phyloP scores from a whole-genome alignment of 2,329 filamentous ascomycete genomes.

The Stagonosporopsis rhizophila region DNA sequence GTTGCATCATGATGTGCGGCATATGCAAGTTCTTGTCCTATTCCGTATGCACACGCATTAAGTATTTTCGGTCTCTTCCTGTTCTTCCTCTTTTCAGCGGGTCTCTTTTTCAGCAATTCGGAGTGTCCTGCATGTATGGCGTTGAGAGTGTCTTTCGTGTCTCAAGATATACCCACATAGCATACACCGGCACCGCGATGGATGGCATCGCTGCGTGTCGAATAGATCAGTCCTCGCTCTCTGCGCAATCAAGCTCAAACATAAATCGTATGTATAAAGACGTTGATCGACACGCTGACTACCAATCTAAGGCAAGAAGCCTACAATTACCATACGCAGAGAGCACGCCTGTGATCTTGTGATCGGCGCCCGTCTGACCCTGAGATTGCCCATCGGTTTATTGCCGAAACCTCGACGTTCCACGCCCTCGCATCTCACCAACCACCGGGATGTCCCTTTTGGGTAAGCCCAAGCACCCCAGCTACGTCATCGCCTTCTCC shows the following conservation, averaged over 20 bases:
- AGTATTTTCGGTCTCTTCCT: background rate
- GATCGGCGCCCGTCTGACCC: background rate
- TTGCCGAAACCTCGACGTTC: background rate
- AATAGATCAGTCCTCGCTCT: background rate
- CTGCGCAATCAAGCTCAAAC: background rate
- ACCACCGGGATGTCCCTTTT: constrained; percentile 1
- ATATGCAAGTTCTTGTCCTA: background rate
- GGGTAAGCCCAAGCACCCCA: background rate
- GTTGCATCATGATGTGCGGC: background rate
- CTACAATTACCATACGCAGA: background rate
- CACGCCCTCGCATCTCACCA: background rate
- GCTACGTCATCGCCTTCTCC: constrained; percentile 6
- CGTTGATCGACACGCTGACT: constrained; percentile 2
- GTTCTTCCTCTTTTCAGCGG: background rate
- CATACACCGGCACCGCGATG: background rate
- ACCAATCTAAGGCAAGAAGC: background rate
- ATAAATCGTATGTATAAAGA: background rate
- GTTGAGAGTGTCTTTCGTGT: background rate
- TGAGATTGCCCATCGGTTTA: background rate
- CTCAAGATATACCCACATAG: constrained; percentile 2
- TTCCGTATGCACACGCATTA: background rate
- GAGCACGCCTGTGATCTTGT: background rate
- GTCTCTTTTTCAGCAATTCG: background rate
- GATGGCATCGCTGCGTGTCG: background rate
- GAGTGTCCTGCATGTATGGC: constrained; percentile 2